Evolutionary conservation across 257 asterid species (phyloP).

Genomic region (Solanum paucissectum): DNA sequence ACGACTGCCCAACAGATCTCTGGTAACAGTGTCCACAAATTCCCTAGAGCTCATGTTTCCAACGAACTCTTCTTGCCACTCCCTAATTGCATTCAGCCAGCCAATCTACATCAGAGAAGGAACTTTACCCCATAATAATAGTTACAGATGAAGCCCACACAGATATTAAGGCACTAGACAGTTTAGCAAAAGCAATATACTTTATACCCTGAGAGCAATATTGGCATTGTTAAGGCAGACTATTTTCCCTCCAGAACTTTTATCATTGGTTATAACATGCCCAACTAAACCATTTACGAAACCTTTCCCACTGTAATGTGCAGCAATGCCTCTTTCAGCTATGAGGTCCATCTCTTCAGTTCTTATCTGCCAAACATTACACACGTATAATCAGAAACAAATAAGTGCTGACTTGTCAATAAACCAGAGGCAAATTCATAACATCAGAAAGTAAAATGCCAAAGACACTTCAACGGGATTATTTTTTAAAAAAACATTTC

Average conservation of each 20-base stretch:
- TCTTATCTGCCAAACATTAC: slow-evolving; percentile 48
- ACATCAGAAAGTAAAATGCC: background rate
- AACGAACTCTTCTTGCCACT: slow-evolving; percentile 97
- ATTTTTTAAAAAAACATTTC: background rate
- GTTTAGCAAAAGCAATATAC: slow-evolving; percentile 8
- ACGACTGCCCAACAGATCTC: slow-evolving; percentile 89
- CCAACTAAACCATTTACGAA: slow-evolving; percentile 80
- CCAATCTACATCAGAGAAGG: slow-evolving; percentile 52
- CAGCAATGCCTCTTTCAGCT: slow-evolving; percentile 92
- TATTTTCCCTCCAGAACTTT: slow-evolving; percentile 48
- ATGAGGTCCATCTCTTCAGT: slow-evolving; percentile 94
- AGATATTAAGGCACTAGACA: background rate
- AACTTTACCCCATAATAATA: background rate
- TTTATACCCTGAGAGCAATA: slow-evolving; percentile 76
- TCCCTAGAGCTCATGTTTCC: slow-evolving; percentile 97
- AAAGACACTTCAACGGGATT: background rate
- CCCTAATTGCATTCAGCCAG: slow-evolving; percentile 96
- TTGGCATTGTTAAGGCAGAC: slow-evolving; percentile 81
- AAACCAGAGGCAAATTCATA: background rate
- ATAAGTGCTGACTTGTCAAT: background rate
- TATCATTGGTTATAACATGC: slow-evolving; percentile 41
- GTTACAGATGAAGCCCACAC: background rate
- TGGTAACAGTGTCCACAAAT: slow-evolving; percentile 80
- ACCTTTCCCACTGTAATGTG: slow-evolving; percentile 85
- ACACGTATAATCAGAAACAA: background rate